Conservation (phyloP, 768 basidiomycete species). For the Cystoderma amianthinum region DNA sequence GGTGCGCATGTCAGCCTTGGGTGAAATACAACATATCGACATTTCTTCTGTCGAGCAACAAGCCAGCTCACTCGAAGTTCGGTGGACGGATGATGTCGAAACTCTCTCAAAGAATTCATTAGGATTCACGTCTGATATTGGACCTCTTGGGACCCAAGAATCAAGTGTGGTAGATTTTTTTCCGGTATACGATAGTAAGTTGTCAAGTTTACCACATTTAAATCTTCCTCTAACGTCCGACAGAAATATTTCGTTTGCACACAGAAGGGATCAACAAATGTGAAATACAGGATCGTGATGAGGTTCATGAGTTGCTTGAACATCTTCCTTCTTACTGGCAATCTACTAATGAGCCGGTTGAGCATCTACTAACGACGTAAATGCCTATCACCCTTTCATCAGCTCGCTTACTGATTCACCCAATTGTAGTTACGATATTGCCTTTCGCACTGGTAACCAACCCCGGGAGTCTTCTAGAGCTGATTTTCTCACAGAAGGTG, state of each 20-base stretch:
- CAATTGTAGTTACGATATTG: slow-evolving; percentile 44
- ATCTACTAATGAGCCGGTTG: slow-evolving; percentile 34
- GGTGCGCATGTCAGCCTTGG: slow-evolving; percentile 41
- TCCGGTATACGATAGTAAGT: slow-evolving; percentile 50
- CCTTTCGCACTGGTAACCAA: slow-evolving; percentile 46
- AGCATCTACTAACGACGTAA: slow-evolving; percentile 60
- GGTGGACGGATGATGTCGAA: slow-evolving; percentile 33
- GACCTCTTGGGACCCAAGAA: slow-evolving; percentile 37
- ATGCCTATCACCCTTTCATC: slow-evolving; percentile 7
- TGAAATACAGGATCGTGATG: slow-evolving; percentile 28
- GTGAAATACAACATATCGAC: slow-evolving; percentile 37
- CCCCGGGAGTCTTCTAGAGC: slow-evolving; percentile 34
- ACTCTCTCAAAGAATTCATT: slow-evolving; percentile 21
- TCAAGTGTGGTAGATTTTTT: slow-evolving; percentile 41
- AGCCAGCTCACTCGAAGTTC: slow-evolving; percentile 13
- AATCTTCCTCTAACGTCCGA: no score
- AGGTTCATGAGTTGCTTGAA: slow-evolving; percentile 43
- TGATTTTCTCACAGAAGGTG: slow-evolving; percentile 51
- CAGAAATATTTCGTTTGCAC: slow-evolving; percentile 34
- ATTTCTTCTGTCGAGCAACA: slow-evolving; percentile 15
- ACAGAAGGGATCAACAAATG: slow-evolving; percentile 14
- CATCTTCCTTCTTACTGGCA: slow-evolving; percentile 53
- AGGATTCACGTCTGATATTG: slow-evolving; percentile 25
- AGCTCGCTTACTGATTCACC: neutral
- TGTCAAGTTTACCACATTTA: neutral